Evolutionary conservation across 2,329 filamentous ascomycete species (phyloP).

Genomic region (Cladosporium sp.): DNA sequence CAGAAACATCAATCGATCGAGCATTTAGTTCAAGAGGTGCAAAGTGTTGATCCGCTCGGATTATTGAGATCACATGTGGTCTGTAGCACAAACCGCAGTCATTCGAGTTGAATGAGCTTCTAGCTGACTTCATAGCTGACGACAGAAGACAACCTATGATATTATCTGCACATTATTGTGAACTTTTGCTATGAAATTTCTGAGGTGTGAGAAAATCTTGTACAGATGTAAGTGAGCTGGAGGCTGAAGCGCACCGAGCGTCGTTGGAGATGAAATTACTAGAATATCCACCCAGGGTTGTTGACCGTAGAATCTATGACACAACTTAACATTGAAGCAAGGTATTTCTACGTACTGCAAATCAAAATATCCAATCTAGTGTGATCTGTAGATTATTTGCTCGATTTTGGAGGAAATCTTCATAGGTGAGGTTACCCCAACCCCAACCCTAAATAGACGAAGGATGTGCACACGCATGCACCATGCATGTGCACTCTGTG

Average conservation of each 20-base stretch:
- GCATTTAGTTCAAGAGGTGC: background rate
- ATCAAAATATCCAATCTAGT: background rate
- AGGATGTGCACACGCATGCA: background rate
- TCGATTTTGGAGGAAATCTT: background rate
- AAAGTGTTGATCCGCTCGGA: background rate
- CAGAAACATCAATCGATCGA: background rate
- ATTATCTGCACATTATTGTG: background rate
- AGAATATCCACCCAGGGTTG: too few relatives aligned
- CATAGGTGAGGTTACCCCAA: background rate
- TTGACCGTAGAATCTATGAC: background rate
- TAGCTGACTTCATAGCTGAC: background rate
- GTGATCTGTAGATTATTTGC: background rate
- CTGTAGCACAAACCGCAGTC: background rate
- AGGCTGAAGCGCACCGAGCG: too few relatives aligned
- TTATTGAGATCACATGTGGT: background rate
- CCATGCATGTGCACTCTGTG: too few relatives aligned
- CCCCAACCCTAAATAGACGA: background rate
- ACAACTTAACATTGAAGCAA: background rate
- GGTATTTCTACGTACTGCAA: background rate
- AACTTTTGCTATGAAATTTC: accelerated
- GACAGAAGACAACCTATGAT: background rate
- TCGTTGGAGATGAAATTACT: too few relatives aligned
- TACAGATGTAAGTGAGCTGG: background rate
- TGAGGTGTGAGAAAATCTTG: background rate
- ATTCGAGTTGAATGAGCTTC: background rate